A percentile compares a stretch with the other conserved stretches of the same genome.
These are phyloP conservation scores for Rhizoclosmatium sp. DNA, from an alignment of 192 early-diverging fungal species.

Conservation along the genomic window DNA sequence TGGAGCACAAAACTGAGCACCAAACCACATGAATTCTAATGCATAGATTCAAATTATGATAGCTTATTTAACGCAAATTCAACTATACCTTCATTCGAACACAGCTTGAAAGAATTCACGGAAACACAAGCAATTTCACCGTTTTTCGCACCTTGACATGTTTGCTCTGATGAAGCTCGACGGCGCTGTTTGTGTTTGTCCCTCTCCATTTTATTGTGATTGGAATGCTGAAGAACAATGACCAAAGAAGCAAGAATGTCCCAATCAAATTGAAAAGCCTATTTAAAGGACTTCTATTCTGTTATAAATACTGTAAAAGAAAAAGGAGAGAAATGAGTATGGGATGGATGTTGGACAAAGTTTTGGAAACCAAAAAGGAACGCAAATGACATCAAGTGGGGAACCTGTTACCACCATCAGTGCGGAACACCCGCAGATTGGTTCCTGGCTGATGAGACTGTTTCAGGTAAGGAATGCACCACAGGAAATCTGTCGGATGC, in stretches of 20 bases:
- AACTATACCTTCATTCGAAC: not conserved
- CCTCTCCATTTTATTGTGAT: not conserved
- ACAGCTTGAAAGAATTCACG: constrained; percentile 15
- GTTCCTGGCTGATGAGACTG: constrained; percentile 32
- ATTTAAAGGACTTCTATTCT: no score
- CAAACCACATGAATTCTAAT: not conserved
- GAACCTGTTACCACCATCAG: no score
- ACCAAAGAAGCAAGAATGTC: not conserved
- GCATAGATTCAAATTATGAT: not conserved
- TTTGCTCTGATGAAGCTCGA: not conserved
- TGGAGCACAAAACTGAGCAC: constrained; percentile 29
- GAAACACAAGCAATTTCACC: constrained; percentile 25
- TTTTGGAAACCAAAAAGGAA: no score
- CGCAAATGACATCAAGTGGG: no score
- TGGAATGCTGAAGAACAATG: not conserved
- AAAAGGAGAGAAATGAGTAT: no score
- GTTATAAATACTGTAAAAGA: no score
- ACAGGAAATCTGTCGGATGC: no score
- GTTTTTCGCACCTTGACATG: constrained; percentile 2
- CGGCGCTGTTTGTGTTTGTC: not conserved
- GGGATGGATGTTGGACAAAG: no score
- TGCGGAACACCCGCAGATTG: constrained; percentile 11
- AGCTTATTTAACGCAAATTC: no score
- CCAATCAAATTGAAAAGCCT: no score
- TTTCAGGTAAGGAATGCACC: constrained; percentile 17